phyloP scores from a whole-genome alignment of 2,329 filamentous ascomycete species.

The Chaetomium sp. region DNA sequence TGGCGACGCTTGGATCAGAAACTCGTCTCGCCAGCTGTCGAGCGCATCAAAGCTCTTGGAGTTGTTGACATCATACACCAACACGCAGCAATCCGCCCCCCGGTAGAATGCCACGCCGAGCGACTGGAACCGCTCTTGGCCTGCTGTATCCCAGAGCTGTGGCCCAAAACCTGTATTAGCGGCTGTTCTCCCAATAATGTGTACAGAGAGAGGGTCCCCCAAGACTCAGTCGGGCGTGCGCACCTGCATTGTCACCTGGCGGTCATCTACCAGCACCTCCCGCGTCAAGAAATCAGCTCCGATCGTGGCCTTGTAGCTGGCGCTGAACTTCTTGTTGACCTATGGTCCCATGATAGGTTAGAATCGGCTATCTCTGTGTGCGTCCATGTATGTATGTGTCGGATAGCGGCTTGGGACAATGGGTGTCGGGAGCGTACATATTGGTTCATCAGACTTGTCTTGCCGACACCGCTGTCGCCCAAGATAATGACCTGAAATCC shows the following conservation, averaged over 20 bases:
- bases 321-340: slow-evolving; percentile 99
- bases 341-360: slow-evolving; percentile 34
- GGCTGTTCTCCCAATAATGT: not conserved
- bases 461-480: slow-evolving; percentile 96
- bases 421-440: slow-evolving; percentile 62
- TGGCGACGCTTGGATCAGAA: slow-evolving; percentile 92
- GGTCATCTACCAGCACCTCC: slow-evolving; percentile 94
- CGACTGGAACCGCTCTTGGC: slow-evolving; percentile 95
- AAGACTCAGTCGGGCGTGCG: slow-evolving; percentile 3
- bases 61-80: slow-evolving; percentile 98
- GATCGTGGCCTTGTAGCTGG: slow-evolving; percentile 99
- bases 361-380: not conserved
- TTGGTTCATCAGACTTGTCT: slow-evolving; percentile 99
- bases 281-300: slow-evolving; percentile 97
- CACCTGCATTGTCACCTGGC: slow-evolving; percentile 90
- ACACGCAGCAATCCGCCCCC: slow-evolving; percentile 93
- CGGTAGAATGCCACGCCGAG: slow-evolving; percentile 96
- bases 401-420: slow-evolving; percentile 3
- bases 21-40: slow-evolving; percentile 98
- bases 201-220: not conserved
- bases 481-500: slow-evolving; percentile 84
- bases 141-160: slow-evolving; percentile 95
- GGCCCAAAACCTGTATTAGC: slow-evolving; percentile 11
- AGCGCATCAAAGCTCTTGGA: slow-evolving; percentile 98
- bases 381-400: not conserved